Conservation (phyloP, 306 rosid genomes). For the Fragaria iinumae region DNA sequence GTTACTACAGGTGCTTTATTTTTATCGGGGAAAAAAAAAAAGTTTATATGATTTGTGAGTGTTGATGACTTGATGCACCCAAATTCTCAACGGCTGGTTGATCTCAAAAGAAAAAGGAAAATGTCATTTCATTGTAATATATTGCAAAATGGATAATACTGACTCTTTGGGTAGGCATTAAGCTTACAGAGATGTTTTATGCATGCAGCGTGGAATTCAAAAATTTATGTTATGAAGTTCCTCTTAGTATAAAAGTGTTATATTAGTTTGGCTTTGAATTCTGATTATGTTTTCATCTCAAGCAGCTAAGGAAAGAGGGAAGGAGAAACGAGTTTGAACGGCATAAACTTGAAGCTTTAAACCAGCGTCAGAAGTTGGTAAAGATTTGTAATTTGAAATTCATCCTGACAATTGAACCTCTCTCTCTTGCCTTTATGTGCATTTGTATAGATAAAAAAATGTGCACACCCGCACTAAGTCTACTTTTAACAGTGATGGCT, state of each 20-base stretch:
- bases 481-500: not conserved
- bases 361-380: constrained; percentile 78
- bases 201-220: not conserved
- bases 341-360: constrained; percentile 78
- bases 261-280: not conserved
- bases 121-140: not conserved
- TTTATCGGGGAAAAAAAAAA: not conserved
- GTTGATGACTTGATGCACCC: not conserved
- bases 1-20: constrained; percentile 65
- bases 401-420: not conserved
- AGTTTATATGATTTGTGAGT: constrained; percentile 5
- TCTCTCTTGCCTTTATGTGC: not conserved
- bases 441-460: too few relatives aligned
- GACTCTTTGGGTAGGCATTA: not conserved
- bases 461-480: not conserved
- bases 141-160: not conserved
- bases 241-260: not conserved
- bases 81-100: not conserved
- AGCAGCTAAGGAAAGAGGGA: constrained; percentile 80
- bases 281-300: constrained; percentile 12
- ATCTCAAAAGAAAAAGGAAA: not conserved
- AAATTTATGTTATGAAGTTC: not conserved
- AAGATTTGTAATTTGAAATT: not conserved
- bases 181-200: not conserved
- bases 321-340: constrained; percentile 75